Evolutionary conservation across 768 basidiomycete species (phyloP).

Genomic region (Mrakia blollopis): DNA sequence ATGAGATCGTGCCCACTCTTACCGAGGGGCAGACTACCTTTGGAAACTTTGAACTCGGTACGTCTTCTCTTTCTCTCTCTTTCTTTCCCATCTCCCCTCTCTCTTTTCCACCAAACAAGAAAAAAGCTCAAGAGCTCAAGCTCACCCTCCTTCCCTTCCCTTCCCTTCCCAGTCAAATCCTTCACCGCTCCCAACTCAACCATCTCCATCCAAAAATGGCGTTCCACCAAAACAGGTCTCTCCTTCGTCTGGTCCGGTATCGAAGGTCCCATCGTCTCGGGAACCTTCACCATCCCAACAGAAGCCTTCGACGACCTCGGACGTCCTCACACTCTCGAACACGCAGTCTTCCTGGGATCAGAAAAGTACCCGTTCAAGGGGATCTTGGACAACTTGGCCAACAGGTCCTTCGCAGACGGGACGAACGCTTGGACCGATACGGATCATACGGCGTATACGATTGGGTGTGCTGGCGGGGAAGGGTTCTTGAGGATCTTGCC

Average conservation of each 20-base stretch:
- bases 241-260: constrained; percentile 86
- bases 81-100: neutral
- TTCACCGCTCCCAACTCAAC: constrained; percentile 28
- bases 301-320: constrained; percentile 27
- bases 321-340: constrained; percentile 51
- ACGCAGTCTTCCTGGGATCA: constrained; percentile 80
- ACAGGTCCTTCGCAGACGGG: constrained; percentile 68
- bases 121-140: neutral
- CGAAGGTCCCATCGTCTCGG: constrained; percentile 56
- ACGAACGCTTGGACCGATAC: constrained; percentile 95
- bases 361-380: constrained; percentile 95
- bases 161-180: constrained; percentile 8
- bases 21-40: constrained; percentile 12
- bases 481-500: constrained; percentile 59
- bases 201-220: constrained; percentile 58
- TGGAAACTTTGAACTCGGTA: constrained; percentile 28
- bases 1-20: neutral
- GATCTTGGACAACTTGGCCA: constrained; percentile 88
- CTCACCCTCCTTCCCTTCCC: neutral
- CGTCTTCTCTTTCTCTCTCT: neutral
- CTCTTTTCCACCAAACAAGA: no score
- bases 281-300: constrained; percentile 23
- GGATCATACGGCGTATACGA: constrained; percentile 28
- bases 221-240: constrained; percentile 77
- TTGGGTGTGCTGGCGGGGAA: constrained; percentile 89